A percentile compares a stretch with the other conserved stretches of the same genome.
Conservation (phyloP, 2,329 filamentous ascomycete genomes). For the Fusarium concolor region DNA sequence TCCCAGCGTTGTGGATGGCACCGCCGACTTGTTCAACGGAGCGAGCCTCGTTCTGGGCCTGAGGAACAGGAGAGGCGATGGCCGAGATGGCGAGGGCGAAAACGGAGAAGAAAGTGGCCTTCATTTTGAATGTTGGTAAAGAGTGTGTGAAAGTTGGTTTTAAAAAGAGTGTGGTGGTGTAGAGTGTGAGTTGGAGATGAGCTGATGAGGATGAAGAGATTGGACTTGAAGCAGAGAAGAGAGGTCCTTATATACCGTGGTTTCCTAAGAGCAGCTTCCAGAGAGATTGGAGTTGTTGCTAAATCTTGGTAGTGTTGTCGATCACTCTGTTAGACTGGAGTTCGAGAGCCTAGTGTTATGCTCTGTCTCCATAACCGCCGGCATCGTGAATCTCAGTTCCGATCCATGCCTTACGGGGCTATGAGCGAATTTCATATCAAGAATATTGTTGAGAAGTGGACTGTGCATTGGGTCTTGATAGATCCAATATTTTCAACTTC, state of each 20-base stretch:
- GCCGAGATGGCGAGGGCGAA: constrained; percentile 40
- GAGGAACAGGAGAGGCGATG: constrained; percentile 37
- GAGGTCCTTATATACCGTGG: constrained; percentile 13
- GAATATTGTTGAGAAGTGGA: background rate
- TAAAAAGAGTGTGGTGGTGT: constrained; percentile 3
- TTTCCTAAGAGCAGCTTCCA: background rate
- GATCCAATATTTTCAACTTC: no score
- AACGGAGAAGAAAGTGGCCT: constrained; percentile 43
- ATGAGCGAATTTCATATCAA: background rate
- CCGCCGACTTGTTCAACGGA: constrained; percentile 12
- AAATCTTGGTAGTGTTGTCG: constrained; percentile 14
- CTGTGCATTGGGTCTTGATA: no score
- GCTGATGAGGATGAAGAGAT: constrained; percentile 21
- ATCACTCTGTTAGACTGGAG: constrained; percentile 20
- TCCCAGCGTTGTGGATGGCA: background rate
- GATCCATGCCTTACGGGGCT: background rate
- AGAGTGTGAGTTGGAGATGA: constrained; percentile 2
- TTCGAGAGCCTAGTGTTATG: constrained; percentile 13
- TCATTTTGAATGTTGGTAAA: constrained; percentile 37
- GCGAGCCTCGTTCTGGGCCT: constrained; percentile 1
- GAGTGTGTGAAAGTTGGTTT: background rate
- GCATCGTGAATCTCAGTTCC: background rate
- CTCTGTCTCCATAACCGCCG: background rate
- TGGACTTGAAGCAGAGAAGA: background rate
- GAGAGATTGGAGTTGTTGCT: constrained; percentile 2